Base-by-base conservation (phyloP, 2,329 filamentous ascomycete genomes). In the Tolypocladium endophyticum region DNA sequence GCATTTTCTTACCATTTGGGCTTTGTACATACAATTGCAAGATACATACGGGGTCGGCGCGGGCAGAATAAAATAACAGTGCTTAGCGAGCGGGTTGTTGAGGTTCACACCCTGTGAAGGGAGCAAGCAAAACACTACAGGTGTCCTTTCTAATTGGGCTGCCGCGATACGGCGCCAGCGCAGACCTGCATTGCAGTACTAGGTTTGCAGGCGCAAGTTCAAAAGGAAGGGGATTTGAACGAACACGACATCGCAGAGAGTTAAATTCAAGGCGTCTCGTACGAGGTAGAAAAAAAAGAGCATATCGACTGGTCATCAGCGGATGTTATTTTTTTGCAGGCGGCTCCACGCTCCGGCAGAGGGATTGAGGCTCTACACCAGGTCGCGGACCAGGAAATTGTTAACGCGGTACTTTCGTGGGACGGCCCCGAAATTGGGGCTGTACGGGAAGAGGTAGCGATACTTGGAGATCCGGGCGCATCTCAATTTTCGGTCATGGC, bases 361-460 rank as follows among this genome's bases (percentile, higher is more conserved):
- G 35, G 54, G 36, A 53, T 47, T 35, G 61, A 50, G 60, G 55
- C 56, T 25, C 45, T 52, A 43, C 55, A 54, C 7, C 36, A 61
- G 57, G 63, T 67, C 50, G 58, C 63, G 56, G 39, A 47, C 56
- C 47, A 58, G 57, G 55, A 68, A 73, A 74, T 74, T 75, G 73
- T 75, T 75, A 75, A 66, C 62, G 72, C 53, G 69, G 65, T 74
- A 75, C 73, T 65, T 74, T 58, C 58, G 59, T 50, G 47, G 62
- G 64, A 58, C 61, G 55, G 58, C 60, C 61, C 60, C 56, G 56
- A 53, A 59, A 55, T 64, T 64, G 63, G 63, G 63, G 63, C 65
- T 66, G 64, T 60, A 64, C 63, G 59, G 63, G 63, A 64, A 66
- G 59, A 67, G 64, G 71, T 67, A 69, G 60, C 62, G 52, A 50